Evolutionary conservation across 768 basidiomycete genomes (phyloP).

Genomic region (Phanerochaete carnosa): DNA sequence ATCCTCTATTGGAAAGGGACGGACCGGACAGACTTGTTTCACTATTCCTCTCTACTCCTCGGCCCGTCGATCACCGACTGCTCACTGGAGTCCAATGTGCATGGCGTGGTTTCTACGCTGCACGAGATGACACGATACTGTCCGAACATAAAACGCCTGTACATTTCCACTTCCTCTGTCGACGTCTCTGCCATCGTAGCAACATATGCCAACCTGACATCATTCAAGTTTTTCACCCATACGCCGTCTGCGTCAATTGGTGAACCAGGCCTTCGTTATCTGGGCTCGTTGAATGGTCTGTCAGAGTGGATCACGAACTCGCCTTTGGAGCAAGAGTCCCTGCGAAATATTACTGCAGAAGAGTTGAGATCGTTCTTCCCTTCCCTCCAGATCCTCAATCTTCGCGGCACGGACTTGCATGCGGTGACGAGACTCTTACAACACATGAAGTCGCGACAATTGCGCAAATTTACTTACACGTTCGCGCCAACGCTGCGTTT

Average conservation of each 20-base stretch:
- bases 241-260: not conserved
- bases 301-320: not conserved
- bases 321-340: not conserved
- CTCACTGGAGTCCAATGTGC: not conserved
- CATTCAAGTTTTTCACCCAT: not conserved
- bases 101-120: not conserved
- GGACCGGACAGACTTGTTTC: not conserved
- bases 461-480: not conserved
- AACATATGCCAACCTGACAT: not conserved
- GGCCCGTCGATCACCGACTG: not conserved
- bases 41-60: not conserved
- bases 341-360: not conserved
- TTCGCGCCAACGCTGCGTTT: too few relatives aligned
- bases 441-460: not conserved
- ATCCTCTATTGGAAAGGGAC: not conserved
- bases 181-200: not conserved
- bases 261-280: not conserved
- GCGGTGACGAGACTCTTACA: not conserved
- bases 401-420: not conserved
- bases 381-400: not conserved
- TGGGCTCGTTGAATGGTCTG: not conserved
- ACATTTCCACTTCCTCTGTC: not conserved
- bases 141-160: not conserved
- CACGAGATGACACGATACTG: not conserved
- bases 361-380: not conserved